phyloP scores from a whole-genome alignment of 352 stramenopile genomes.

The Plasmopara halstedii region DNA sequence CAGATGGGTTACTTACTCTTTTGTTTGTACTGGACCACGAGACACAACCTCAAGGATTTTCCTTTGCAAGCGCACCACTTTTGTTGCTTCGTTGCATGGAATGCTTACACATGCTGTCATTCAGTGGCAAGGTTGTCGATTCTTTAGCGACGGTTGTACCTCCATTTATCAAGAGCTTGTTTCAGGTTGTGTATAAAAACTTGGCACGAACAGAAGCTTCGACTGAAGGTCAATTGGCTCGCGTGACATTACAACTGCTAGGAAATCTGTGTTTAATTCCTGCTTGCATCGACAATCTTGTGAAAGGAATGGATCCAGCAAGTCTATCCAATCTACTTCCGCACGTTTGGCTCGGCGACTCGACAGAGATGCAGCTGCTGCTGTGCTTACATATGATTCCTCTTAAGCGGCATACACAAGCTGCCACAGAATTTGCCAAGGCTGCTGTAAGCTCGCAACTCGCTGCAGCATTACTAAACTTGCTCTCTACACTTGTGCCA shows the following conservation, averaged over 20 bases:
- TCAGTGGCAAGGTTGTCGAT: conserved; percentile 77
- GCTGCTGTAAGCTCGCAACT: conserved; percentile 70
- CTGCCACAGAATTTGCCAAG: conserved; percentile 79
- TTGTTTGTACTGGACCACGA: conserved; percentile 79
- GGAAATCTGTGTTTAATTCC: conserved; percentile 82
- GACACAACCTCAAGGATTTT: conserved; percentile 71
- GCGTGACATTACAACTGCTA: conserved; percentile 72
- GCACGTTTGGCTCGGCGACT: conserved; percentile 70
- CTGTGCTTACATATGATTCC: conserved; percentile 85
- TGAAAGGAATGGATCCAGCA: conserved; percentile 81
- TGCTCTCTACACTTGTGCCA: conserved; percentile 70
- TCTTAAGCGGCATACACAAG: conserved; percentile 80
- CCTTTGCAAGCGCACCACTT: conserved; percentile 60
- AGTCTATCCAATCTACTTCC: conserved; percentile 63
- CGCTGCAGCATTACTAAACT: conserved; percentile 68
- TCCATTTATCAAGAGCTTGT: conserved; percentile 79
- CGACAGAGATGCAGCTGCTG: conserved; percentile 74
- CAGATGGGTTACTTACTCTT: conserved; percentile 61
- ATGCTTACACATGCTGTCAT: conserved; percentile 83
- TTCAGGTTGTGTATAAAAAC: conserved; percentile 81
- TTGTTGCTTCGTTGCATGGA: conserved; percentile 82
- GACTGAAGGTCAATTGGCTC: conserved; percentile 71
- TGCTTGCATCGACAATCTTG: conserved; percentile 80
- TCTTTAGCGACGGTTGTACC: conserved; percentile 63
- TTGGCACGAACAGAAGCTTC: conserved; percentile 68